phyloP scores from a whole-genome alignment of 345 rosid genomes.

The Litchi chinensis region DNA sequence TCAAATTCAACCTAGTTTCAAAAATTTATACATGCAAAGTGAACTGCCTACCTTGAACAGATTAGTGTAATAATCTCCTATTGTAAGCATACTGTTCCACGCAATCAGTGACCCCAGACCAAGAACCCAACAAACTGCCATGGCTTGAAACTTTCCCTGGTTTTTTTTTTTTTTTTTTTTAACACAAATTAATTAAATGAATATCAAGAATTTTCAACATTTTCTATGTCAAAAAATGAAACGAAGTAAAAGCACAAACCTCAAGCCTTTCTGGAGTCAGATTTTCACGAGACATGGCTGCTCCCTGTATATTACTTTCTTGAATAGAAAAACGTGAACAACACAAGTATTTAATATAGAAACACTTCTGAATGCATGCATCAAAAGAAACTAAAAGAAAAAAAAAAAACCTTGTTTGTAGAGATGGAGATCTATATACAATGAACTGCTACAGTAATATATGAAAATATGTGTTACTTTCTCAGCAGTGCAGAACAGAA shows the following conservation, averaged over 20 bases:
- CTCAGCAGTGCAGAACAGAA: neutral
- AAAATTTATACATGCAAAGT: too few species aligned
- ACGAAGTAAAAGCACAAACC: constrained; percentile 33
- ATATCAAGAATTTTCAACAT: neutral
- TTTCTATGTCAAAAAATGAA: neutral
- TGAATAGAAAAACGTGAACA: neutral
- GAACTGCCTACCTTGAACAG: constrained; percentile 56
- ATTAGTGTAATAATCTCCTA: constrained; percentile 70
- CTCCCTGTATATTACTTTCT: neutral
- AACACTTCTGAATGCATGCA: neutral
- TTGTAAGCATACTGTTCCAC: constrained; percentile 86
- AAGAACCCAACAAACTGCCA: constrained; percentile 71
- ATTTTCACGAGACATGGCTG: constrained; percentile 20
- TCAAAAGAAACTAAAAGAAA: neutral
- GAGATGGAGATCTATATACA: neutral
- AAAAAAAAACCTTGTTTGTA: neutral
- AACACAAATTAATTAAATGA: neutral
- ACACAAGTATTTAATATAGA: neutral
- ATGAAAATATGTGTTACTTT: neutral
- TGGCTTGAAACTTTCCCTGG: constrained; percentile 74
- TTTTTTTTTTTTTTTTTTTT: neutral
- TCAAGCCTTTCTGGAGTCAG: constrained; percentile 38
- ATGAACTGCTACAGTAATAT: neutral
- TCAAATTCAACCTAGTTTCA: too few species aligned
- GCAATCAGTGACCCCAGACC: constrained; percentile 79